phyloP scores from a whole-genome alignment of 148 eudicot species.

The Polygonum aviculare region DNA sequence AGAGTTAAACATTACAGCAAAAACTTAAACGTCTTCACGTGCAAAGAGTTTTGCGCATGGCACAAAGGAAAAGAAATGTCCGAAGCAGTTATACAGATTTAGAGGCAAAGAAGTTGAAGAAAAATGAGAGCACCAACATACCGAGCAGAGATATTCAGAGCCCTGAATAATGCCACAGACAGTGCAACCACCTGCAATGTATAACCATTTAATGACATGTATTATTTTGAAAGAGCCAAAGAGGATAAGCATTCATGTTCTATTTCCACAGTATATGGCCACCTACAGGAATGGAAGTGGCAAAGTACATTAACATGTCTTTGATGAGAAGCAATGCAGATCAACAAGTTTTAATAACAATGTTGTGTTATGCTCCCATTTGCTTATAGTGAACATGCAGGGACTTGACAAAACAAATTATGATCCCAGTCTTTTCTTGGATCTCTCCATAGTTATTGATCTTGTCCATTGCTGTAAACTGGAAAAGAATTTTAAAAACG shows the following conservation, averaged over 20 bases:
- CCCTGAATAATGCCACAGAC: constrained; percentile 81
- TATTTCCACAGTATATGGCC: background rate
- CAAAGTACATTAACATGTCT: background rate
- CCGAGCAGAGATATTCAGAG: constrained; percentile 82
- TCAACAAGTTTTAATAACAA: background rate
- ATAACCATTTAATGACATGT: background rate
- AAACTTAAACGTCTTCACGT: background rate
- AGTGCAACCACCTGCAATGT: constrained; percentile 71
- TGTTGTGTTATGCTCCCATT: background rate
- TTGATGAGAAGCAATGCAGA: background rate
- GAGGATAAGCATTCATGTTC: background rate
- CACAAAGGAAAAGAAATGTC: background rate
- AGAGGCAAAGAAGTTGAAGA: background rate
- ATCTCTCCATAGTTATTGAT: background rate
- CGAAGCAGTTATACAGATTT: background rate
- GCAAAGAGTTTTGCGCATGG: background rate
- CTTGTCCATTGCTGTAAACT: background rate
- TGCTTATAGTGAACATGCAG: background rate
- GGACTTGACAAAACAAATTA: background rate
- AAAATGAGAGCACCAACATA: constrained; percentile 23
- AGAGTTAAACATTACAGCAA: too few relatives aligned
- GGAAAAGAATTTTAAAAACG: background rate
- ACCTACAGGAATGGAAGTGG: background rate
- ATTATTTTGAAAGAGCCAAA: background rate
- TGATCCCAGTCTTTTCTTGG: background rate